A percentile compares a stretch with the other conserved stretches of the same genome.
phyloP scores from a whole-genome alignment of 2,329 filamentous ascomycete species.

The Delphinella strobiligena region DNA sequence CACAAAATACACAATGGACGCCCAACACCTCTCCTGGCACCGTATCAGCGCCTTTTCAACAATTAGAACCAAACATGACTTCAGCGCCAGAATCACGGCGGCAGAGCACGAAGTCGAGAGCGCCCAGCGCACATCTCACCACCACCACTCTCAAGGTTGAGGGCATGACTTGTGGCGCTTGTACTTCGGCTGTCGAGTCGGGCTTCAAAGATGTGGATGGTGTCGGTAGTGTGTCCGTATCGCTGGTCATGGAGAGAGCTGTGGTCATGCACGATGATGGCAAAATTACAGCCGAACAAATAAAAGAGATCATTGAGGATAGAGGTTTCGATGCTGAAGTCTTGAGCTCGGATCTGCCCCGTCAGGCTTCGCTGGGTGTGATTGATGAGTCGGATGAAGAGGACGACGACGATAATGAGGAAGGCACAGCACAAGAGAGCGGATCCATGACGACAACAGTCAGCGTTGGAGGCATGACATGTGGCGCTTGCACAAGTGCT shows the following conservation, averaged over 20 bases:
- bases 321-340: slow-evolving; percentile 75
- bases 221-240: slow-evolving; percentile 78
- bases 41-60: too few species aligned
- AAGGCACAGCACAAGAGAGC: slow-evolving; percentile 10
- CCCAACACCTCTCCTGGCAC: too few species aligned
- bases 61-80: too few species aligned
- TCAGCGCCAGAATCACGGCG: too few species aligned
- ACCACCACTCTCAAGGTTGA: slow-evolving; percentile 85
- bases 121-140: slow-evolving; percentile 46
- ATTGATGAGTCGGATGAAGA: slow-evolving; percentile 12
- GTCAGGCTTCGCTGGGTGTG: slow-evolving; percentile 12
- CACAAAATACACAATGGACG: background rate
- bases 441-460: slow-evolving; percentile 79
- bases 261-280: slow-evolving; percentile 80
- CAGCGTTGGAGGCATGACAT: slow-evolving; percentile 75
- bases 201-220: slow-evolving; percentile 74
- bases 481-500: slow-evolving; percentile 90
- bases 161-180: slow-evolving; percentile 81
- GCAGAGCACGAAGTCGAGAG: background rate
- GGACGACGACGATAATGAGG: slow-evolving; percentile 11
- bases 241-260: slow-evolving; percentile 88
- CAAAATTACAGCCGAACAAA: slow-evolving; percentile 58
- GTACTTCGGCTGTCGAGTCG: slow-evolving; percentile 82
- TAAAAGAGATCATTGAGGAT: slow-evolving; percentile 81
- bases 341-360: slow-evolving; percentile 19